Evolutionary conservation across 106 monocot species (phyloP).

Genomic region (Platanthera guangdongensis): DNA sequence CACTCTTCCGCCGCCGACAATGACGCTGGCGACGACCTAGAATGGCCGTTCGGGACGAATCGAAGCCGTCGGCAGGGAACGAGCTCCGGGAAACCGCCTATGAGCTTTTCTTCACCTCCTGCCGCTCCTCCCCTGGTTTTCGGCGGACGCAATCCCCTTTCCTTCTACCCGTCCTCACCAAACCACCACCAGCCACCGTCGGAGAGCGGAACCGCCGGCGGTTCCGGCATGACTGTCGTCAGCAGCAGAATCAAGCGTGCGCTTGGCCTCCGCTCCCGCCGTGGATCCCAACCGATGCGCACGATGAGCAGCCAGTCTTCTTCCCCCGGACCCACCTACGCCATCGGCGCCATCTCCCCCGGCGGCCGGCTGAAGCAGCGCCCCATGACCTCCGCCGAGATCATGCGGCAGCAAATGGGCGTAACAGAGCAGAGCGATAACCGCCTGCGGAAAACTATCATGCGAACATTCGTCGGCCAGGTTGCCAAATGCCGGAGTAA

Average conservation of each 20-base stretch:
- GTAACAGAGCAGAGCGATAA: conserved; percentile 49
- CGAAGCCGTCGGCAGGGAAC: conserved; percentile 32
- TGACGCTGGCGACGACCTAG: conserved; percentile 25
- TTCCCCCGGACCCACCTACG: not conserved
- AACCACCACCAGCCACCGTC: not conserved
- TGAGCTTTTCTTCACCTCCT: conserved; percentile 76
- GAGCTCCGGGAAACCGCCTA: conserved; percentile 86
- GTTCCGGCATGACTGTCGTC: conserved; percentile 28
- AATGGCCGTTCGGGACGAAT: conserved; percentile 72
- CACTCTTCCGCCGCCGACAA: conserved; percentile 3
- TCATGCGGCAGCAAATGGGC: conserved; percentile 67
- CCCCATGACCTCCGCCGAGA: conserved; percentile 61
- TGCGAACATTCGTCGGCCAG: conserved; percentile 45
- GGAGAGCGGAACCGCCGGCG: conserved; percentile 13
- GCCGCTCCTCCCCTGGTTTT: conserved; percentile 65
- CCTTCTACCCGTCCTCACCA: conserved; percentile 16
- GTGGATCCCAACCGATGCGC: conserved; percentile 24
- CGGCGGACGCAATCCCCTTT: conserved; percentile 20
- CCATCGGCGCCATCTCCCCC: not conserved
- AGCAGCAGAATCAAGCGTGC: conserved; percentile 47
- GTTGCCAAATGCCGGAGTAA: not conserved
- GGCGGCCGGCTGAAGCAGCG: conserved; percentile 12
- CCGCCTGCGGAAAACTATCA: conserved; percentile 44
- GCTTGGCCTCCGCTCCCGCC: conserved; percentile 39
- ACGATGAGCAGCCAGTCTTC: conserved; percentile 13